Evolutionary conservation across 2,329 filamentous ascomycete species (phyloP).

Genomic region (Cryphonectria naterciae): DNA sequence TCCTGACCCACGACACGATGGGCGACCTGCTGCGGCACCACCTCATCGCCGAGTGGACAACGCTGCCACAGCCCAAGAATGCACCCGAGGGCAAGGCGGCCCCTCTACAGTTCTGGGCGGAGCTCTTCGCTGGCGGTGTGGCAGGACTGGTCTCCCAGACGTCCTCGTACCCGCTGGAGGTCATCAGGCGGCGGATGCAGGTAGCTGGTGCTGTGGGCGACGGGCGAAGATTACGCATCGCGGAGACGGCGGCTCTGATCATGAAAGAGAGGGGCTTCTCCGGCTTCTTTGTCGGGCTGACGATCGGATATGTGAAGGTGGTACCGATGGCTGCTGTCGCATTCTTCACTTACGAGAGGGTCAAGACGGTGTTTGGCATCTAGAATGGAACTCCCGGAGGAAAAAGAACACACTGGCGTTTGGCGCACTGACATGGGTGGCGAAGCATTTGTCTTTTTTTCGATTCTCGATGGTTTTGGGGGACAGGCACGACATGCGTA

Average conservation of each 20-base stretch:
- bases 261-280: slow-evolving; percentile 73
- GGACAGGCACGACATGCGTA: background rate
- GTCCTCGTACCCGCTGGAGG: slow-evolving; percentile 89
- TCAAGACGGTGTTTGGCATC: slow-evolving; percentile 68
- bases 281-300: slow-evolving; percentile 91
- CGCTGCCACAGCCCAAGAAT: slow-evolving; percentile 64
- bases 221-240: slow-evolving; percentile 75
- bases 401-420: slow-evolving; percentile 12
- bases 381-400: slow-evolving; percentile 41
- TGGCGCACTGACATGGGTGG: slow-evolving; percentile 22
- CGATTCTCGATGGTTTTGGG: background rate
- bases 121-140: slow-evolving; percentile 80
- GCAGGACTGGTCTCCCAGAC: slow-evolving; percentile 92
- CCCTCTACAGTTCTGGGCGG: slow-evolving; percentile 81
- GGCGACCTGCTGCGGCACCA: slow-evolving; percentile 81
- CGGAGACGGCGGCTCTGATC: slow-evolving; percentile 78
- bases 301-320: slow-evolving; percentile 94
- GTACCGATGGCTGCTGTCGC: slow-evolving; percentile 81
- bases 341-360: slow-evolving; percentile 69
- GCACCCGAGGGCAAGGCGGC: slow-evolving; percentile 64
- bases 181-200: slow-evolving; percentile 92
- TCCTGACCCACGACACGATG: slow-evolving; percentile 90
- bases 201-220: slow-evolving; percentile 94
- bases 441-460: slow-evolving; percentile 21
- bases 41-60: slow-evolving; percentile 71